phyloP scores from a whole-genome alignment of 768 basidiomycete genomes.

The Trametes cinnabarina region DNA sequence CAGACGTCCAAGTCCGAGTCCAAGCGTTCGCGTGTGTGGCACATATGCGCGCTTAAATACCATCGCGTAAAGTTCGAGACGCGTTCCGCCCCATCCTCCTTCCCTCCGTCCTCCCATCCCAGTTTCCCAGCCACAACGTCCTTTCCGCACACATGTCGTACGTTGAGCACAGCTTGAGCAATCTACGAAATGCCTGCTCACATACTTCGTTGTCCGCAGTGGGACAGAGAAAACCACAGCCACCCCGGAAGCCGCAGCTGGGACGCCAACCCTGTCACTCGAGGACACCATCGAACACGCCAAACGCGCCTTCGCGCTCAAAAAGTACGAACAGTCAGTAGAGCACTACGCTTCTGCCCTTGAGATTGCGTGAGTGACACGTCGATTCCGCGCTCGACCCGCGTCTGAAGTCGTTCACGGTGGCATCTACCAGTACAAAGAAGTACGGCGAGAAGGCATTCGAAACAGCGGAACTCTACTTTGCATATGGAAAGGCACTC shows the following conservation, averaged over 20 bases:
- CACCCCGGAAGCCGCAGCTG: conserved; percentile 10
- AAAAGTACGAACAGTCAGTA: conserved; percentile 82
- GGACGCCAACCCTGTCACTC: conserved; percentile 27
- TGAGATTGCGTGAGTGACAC: conserved; percentile 70
- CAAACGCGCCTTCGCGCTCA: conserved; percentile 85
- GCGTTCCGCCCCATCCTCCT: conserved; percentile 12
- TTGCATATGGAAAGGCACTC: conserved; percentile 89
- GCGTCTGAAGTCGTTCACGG: conserved; percentile 8
- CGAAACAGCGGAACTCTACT: conserved; percentile 83
- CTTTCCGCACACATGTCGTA: conserved; percentile 12
- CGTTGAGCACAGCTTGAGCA: background rate
- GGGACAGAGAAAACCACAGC: conserved; percentile 11
- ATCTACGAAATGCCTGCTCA: background rate
- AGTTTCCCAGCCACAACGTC: background rate
- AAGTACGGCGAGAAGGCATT: conserved; percentile 77
- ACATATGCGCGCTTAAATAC: conserved; percentile 5
- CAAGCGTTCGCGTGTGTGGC: conserved; percentile 4
- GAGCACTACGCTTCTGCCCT: conserved; percentile 83
- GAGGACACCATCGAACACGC: conserved; percentile 71
- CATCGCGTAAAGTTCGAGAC: conserved; percentile 3
- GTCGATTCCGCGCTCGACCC: conserved; percentile 18
- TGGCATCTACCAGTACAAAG: conserved; percentile 51
- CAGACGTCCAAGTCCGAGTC: too few relatives aligned
- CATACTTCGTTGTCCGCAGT: background rate
- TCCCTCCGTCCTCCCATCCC: background rate